These are phyloP conservation scores for Pyrenula aspistea DNA, from an alignment of 495 filamentous ascomycete species.

Conservation along the genomic window DNA sequence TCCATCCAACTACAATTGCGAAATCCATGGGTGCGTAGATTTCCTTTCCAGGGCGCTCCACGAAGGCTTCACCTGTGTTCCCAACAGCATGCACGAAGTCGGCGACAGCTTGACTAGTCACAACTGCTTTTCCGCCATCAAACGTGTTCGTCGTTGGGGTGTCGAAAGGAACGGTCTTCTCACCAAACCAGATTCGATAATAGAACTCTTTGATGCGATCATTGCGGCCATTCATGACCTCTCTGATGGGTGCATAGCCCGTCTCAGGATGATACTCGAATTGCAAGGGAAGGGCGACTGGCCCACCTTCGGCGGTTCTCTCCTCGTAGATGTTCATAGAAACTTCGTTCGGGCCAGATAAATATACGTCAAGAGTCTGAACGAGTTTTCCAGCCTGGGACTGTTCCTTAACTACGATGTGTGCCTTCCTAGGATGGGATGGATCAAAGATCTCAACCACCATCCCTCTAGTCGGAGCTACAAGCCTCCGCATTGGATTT, in stretches of 20 bases:
- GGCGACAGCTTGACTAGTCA: slow-evolving; percentile 84
- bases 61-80: slow-evolving; percentile 97
- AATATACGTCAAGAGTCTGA: slow-evolving; percentile 73
- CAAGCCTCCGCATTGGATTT: slow-evolving; percentile 86
- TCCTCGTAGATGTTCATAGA: slow-evolving; percentile 78
- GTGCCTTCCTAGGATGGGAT: slow-evolving; percentile 63
- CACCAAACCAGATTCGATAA: slow-evolving; percentile 91
- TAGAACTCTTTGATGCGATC: slow-evolving; percentile 97
- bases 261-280: slow-evolving; percentile 91
- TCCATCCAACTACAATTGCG: slow-evolving; percentile 97
- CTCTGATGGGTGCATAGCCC: slow-evolving; percentile 88
- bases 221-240: slow-evolving; percentile 90
- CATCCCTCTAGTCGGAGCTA: slow-evolving; percentile 73
- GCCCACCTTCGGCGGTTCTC: slow-evolving; percentile 65
- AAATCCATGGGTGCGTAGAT: slow-evolving; percentile 98
- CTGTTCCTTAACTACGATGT: slow-evolving; percentile 65
- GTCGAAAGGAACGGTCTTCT: slow-evolving; percentile 73
- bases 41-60: slow-evolving; percentile 89
- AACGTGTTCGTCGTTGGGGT: slow-evolving; percentile 74
- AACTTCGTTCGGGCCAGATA: slow-evolving; percentile 66
- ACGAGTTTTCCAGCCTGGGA: slow-evolving; percentile 54
- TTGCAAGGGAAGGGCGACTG: slow-evolving; percentile 66
- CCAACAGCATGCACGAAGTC: slow-evolving; percentile 98
- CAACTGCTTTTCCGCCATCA: slow-evolving; percentile 71
- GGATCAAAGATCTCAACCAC: slow-evolving; percentile 79